These are phyloP conservation scores for Lichtheimia ramosa DNA, from an alignment of 371 early-diverging fungal species.

Conservation along the genomic window DNA sequence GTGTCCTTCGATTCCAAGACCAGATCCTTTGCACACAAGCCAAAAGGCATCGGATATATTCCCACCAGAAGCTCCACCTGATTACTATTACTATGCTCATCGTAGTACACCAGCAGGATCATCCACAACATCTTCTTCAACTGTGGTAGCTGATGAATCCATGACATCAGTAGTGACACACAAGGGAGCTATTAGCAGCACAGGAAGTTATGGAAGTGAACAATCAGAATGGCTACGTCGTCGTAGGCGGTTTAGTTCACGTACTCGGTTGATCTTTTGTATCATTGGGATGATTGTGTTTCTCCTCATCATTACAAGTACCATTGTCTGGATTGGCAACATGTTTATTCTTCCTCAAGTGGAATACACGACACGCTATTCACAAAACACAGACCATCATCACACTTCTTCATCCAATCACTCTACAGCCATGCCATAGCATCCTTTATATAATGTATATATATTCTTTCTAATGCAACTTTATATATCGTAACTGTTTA, in stretches of 20 bases:
- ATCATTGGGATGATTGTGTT: constrained; percentile 17
- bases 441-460: too few species aligned
- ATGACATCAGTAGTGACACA: constrained; percentile 7
- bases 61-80: constrained; percentile 13
- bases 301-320: constrained; percentile 9
- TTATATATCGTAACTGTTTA: too few species aligned
- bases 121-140: neutral
- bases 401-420: neutral
- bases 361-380: constrained; percentile 9
- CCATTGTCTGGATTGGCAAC: constrained; percentile 16
- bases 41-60: constrained; percentile 11
- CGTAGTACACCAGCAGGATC: neutral
- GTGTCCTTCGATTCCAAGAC: constrained; percentile 10
- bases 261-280: constrained; percentile 5
- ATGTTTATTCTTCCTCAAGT: constrained; percentile 17
- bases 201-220: neutral
- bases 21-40: constrained; percentile 4
- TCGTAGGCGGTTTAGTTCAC: constrained; percentile 3
- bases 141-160: constrained; percentile 10
- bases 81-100: constrained; percentile 13
- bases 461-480: too few species aligned
- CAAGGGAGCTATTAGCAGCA: neutral
- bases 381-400: constrained; percentile 10
- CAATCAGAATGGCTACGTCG: constrained; percentile 11
- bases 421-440: too few species aligned